Conservation (phyloP, 441 rosid genomes). For the Raphanus hybrid region DNA sequence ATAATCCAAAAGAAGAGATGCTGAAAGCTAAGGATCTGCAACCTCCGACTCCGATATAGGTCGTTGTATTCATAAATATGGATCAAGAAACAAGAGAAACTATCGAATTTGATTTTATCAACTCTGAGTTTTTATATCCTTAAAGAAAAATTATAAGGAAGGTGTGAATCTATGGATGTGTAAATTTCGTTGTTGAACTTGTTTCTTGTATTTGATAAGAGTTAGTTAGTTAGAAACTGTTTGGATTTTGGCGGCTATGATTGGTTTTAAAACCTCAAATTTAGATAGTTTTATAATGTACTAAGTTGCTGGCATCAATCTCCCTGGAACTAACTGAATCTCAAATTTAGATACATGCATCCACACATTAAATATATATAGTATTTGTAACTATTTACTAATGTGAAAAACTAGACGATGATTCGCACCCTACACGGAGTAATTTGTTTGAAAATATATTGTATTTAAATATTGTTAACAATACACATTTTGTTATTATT, state of each 20-base stretch:
- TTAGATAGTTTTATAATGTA: background rate
- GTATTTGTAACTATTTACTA: too few relatives aligned
- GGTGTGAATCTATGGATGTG: background rate
- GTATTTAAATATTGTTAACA: too few relatives aligned
- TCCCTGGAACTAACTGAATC: background rate
- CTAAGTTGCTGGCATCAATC: constrained; percentile 5
- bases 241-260: background rate
- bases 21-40: constrained; percentile 13
- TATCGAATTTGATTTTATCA: background rate
- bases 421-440: too few relatives aligned
- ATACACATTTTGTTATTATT: too few relatives aligned
- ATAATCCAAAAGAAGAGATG: constrained; percentile 27
- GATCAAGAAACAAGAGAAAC: background rate
- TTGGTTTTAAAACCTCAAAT: background rate
- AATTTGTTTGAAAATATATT: too few relatives aligned
- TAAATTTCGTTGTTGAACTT: background rate
- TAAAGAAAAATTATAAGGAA: background rate
- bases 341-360: background rate
- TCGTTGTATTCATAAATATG: constrained; percentile 25
- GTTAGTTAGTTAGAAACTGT: constrained; percentile 15
- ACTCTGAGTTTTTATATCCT: background rate
- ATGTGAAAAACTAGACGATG: too few relatives aligned
- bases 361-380: too few relatives aligned
- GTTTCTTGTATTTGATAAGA: constrained; percentile 10
- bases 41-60: background rate